These are phyloP conservation scores for Oryza rufipogon DNA, from an alignment of 176 grass and related monocot genomes.

Conservation along the genomic window DNA sequence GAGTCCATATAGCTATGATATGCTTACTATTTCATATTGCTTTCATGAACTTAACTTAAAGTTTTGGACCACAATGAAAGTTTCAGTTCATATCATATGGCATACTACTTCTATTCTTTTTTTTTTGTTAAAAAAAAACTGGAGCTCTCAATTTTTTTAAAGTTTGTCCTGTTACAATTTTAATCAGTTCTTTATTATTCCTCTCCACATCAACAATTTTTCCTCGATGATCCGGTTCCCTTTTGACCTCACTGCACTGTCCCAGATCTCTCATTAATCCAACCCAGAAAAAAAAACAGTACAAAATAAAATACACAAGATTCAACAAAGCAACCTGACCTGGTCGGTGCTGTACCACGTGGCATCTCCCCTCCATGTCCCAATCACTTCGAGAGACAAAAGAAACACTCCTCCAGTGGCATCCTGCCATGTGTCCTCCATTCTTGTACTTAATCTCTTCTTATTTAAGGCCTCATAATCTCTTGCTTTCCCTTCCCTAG, in stretches of 20 bases:
- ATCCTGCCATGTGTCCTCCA: constrained; percentile 27
- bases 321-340: constrained; percentile 38
- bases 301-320: not conserved
- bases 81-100: too few relatives aligned
- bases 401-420: not conserved
- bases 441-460: not conserved
- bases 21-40: too few relatives aligned
- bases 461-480: constrained; percentile 16
- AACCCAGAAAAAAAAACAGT: not conserved
- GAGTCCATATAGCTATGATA: too few relatives aligned
- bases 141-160: too few relatives aligned
- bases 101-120: too few relatives aligned
- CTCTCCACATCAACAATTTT: not conserved
- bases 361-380: not conserved
- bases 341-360: constrained; percentile 45
- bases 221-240: not conserved
- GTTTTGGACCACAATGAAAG: too few relatives aligned
- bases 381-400: not conserved
- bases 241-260: constrained; percentile 8
- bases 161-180: too few relatives aligned
- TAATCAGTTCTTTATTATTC: too few relatives aligned
- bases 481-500: not conserved
- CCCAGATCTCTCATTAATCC: constrained; percentile 29
- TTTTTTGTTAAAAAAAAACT: too few relatives aligned
- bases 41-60: too few relatives aligned